These are phyloP conservation scores for Rhamnella rubrinervis DNA, from an alignment of 331 rosid genomes.

Conservation along the genomic window DNA sequence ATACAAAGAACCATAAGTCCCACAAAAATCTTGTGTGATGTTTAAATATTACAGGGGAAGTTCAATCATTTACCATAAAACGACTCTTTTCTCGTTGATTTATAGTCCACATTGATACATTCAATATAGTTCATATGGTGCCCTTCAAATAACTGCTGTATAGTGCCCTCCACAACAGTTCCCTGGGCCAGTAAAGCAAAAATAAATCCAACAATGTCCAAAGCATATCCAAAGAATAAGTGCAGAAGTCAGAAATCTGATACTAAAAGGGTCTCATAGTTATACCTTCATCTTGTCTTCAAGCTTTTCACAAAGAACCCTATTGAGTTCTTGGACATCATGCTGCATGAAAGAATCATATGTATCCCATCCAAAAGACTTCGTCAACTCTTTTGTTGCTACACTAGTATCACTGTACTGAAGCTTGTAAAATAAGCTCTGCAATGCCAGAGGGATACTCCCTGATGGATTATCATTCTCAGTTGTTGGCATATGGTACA, in stretches of 20 bases:
- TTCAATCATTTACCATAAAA: conserved; percentile 63
- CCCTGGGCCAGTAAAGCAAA: conserved; percentile 45
- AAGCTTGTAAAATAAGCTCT: conserved; percentile 91
- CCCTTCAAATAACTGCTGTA: conserved; percentile 93
- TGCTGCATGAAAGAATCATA: conserved; percentile 98
- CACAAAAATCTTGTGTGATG: neutral
- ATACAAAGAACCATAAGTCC: conserved; percentile 5
- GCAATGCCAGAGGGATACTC: conserved; percentile 92
- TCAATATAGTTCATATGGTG: conserved; percentile 96
- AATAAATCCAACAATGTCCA: neutral
- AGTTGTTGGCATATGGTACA: conserved; percentile 96
- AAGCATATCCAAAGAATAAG: neutral
- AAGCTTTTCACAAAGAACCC: conserved; percentile 90
- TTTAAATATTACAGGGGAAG: neutral
- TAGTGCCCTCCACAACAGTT: conserved; percentile 96
- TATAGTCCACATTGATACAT: conserved; percentile 92
- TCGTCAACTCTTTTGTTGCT: conserved; percentile 91
- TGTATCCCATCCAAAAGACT: conserved; percentile 97
- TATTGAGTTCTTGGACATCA: conserved; percentile 91
- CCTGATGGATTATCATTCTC: conserved; percentile 94
- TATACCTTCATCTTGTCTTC: conserved; percentile 96
- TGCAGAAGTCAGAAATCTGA: neutral
- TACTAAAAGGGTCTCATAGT: neutral
- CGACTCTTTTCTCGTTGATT: conserved; percentile 94
- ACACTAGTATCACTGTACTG: conserved; percentile 93